Conservation (phyloP, 441 rosid genomes). For the Pelargonium australe region DNA sequence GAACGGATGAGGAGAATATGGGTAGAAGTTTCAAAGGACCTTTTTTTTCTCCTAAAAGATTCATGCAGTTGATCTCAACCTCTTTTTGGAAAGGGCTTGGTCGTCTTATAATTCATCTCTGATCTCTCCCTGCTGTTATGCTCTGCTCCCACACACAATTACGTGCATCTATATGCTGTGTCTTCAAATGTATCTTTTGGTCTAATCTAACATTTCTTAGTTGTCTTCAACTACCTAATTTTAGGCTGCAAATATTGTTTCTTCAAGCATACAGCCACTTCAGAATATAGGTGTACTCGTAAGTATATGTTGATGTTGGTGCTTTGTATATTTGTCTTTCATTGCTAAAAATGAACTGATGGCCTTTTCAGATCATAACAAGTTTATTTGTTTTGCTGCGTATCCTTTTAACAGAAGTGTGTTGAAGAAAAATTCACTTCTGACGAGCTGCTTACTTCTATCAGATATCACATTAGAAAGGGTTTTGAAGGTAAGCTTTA, state of each 20-base stretch:
- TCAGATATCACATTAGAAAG: conserved; percentile 40
- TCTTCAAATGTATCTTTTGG: neutral
- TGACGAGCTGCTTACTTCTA: conserved; percentile 46
- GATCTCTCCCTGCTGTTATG: neutral
- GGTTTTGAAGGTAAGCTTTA: conserved; percentile 55
- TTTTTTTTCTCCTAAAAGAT: too few species aligned
- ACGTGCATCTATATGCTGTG: neutral
- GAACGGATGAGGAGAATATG: too few species aligned
- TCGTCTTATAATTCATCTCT: neutral
- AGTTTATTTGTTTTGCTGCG: neutral
- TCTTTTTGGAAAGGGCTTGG: too few species aligned
- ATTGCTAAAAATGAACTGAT: neutral
- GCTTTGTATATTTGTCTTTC: conserved; percentile 2
- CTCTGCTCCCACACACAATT: neutral
- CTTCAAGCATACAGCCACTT: conserved; percentile 72
- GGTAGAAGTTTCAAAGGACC: too few species aligned
- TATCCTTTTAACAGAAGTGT: conserved; percentile 31
- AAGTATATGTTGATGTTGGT: conserved; percentile 19
- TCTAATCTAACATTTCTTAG: neutral
- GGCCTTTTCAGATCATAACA: neutral
- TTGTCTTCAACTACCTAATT: neutral
- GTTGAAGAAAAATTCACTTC: conserved; percentile 47
- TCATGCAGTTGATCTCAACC: too few species aligned
- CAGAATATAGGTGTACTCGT: conserved; percentile 56
- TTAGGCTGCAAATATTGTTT: conserved; percentile 65